A percentile compares a stretch with the other conserved stretches of the same genome.
These are phyloP conservation scores for Termitomyces heimii DNA, from an alignment of 768 basidiomycete genomes.

Conservation along the genomic window DNA sequence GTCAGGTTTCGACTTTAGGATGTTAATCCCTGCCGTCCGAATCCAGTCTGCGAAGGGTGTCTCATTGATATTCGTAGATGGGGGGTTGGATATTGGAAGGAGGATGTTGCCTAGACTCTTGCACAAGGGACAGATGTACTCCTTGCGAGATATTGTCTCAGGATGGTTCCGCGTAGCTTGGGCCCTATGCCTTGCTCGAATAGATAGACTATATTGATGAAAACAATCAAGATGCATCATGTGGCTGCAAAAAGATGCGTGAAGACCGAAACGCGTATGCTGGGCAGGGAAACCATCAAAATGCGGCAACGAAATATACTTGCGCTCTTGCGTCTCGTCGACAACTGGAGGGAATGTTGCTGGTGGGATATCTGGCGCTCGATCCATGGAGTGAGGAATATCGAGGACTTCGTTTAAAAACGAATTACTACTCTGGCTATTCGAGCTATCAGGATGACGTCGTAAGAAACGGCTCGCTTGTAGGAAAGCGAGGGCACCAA, in stretches of 20 bases:
- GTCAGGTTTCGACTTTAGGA: conserved; percentile 80
- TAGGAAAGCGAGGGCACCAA: conserved; percentile 81
- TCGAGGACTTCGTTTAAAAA: conserved; percentile 72
- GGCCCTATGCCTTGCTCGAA: conserved; percentile 79
- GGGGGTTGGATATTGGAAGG: conserved; percentile 65
- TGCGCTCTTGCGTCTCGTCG: conserved; percentile 44
- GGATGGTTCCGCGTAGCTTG: conserved; percentile 93
- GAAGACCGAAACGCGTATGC: conserved; percentile 78
- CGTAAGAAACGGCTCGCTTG: conserved; percentile 86
- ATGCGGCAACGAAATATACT: conserved; percentile 33
- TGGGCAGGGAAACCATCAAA: conserved; percentile 72
- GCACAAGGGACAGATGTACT: conserved; percentile 95
- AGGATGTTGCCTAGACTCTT: conserved; percentile 95
- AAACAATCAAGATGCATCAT: conserved; percentile 98
- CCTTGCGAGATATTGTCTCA: conserved; percentile 87
- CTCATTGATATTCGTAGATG: conserved; percentile 43
- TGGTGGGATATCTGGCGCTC: conserved; percentile 22
- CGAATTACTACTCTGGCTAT: conserved; percentile 37
- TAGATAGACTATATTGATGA: conserved; percentile 80
- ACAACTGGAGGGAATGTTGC: conserved; percentile 43
- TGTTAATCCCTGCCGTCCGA: conserved; percentile 81
- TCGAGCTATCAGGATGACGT: conserved; percentile 64
- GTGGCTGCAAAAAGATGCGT: conserved; percentile 88
- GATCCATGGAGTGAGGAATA: conserved; percentile 63
- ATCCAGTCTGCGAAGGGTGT: conserved; percentile 86